Base-by-base conservation (phyloP, 371 early-diverging fungal species). In the Lichtheimia ramosa region DNA sequence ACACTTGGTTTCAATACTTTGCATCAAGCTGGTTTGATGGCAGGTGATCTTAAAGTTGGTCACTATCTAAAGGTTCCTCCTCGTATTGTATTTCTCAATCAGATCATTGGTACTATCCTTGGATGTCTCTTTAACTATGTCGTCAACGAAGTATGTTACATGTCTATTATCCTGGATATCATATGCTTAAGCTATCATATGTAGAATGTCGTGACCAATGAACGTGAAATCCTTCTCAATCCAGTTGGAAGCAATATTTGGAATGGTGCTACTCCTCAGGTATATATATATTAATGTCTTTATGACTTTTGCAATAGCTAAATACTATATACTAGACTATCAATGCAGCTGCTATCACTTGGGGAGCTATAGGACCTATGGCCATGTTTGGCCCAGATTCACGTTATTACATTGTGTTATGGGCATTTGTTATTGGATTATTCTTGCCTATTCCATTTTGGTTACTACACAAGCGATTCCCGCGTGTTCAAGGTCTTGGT, bases 41-140 rank as follows among this genome's bases (percentile, higher is more conserved):
- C 81, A 0, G 58, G 61, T 13, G 88, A 89, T 65, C 80, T 87
- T 43, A 89, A 89, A 56, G 75, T 89, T 28, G 90, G 89, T 12
- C 85, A 88, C 42, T 91, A 91, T 64, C 84, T 90, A 73, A 91
- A 91, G 70, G 83, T 89, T 1, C 90, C 90, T 18, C 90, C 90
- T 3, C 75, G 87, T 12, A 52, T 72, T 27, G 67, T 86, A 56
- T 89, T 88, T 59, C 59, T 73, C 3, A 77, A 77, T 12, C 89
- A 89, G 62, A 69, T 89, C 41, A 63, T 80, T 40, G 89, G 89
- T 8, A 87, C 88, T 1, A 63, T 85, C 2, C 61, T 87, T 39
- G 86, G 83, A 14, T 69, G 70, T 28, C 48, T 81, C n/a, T 81
- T 82, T 62, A 84, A 84, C 51, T 84, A 81, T 52, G 54, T 82